Evolutionary conservation across 31 red algal species (phyloP).

Genomic region (Odonthalia washingtoniensis): DNA sequence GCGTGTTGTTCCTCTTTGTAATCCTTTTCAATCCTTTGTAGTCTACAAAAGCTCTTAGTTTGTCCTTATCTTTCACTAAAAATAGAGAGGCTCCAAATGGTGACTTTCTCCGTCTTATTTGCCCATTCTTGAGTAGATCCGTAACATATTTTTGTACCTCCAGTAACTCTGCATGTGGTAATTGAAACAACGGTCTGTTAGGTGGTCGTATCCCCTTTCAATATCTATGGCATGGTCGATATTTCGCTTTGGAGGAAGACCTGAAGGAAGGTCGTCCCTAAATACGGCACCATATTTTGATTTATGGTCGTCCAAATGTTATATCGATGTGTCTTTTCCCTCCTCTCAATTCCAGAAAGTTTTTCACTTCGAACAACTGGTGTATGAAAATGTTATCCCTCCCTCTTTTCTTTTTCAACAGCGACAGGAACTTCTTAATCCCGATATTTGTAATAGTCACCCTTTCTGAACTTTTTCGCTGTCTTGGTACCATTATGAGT

Average conservation of each 20-base stretch:
- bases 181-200: not conserved
- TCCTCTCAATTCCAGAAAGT: too few species aligned
- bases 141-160: not conserved
- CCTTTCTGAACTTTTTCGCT: too few species aligned
- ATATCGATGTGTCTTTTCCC: too few species aligned
- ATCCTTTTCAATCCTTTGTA: not conserved
- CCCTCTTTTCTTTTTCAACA: too few species aligned
- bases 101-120: not conserved
- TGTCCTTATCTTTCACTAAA: not conserved
- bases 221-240: not conserved
- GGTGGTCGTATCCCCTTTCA: not conserved
- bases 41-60: not conserved
- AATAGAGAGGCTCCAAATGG: not conserved
- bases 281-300: too few species aligned
- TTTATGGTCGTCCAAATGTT: too few species aligned
- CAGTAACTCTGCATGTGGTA: not conserved
- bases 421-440: too few species aligned
- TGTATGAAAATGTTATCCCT: too few species aligned
- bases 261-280: not conserved
- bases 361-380: too few species aligned
- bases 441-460: too few species aligned
- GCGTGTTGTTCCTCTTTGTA: conserved; percentile 2
- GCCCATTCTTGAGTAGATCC: not conserved
- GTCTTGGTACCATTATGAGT: too few species aligned
- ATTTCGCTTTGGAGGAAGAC: not conserved